A percentile compares a stretch with the other conserved stretches of the same genome.
Conservation (phyloP, 768 basidiomycete species). For the Cyclocybe cylindracea region DNA sequence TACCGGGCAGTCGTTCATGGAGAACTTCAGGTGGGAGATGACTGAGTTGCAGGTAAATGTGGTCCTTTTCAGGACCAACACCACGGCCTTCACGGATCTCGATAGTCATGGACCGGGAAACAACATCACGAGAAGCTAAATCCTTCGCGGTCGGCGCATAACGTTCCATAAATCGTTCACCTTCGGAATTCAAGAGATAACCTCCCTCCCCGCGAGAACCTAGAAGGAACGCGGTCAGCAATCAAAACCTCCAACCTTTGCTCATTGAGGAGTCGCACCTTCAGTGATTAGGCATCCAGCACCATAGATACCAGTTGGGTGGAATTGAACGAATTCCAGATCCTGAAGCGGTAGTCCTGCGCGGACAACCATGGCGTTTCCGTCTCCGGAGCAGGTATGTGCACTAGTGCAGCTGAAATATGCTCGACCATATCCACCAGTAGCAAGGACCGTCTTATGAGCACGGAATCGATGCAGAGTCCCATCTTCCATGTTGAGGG, state of each 20-base stretch:
- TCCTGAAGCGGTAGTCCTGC: slow-evolving; percentile 97
- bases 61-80: slow-evolving; percentile 98
- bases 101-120: slow-evolving; percentile 98
- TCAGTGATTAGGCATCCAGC: slow-evolving; percentile 99
- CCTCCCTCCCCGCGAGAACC: slow-evolving; percentile 99
- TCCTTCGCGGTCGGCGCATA: slow-evolving; percentile 99
- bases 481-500: slow-evolving; percentile 99
- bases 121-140: slow-evolving; percentile 98
- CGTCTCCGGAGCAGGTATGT: slow-evolving; percentile 98
- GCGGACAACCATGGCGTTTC: slow-evolving; percentile 97
- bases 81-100: slow-evolving; percentile 99
- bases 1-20: slow-evolving; percentile 96
- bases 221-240: slow-evolving; percentile 25
- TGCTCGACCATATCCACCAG: slow-evolving; percentile 96
- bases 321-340: slow-evolving; percentile 99
- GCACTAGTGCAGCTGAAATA: slow-evolving; percentile 99
- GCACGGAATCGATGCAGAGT: slow-evolving; percentile 98
- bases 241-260: not conserved
- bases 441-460: slow-evolving; percentile 98
- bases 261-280: slow-evolving; percentile 49
- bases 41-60: slow-evolving; percentile 94
- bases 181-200: slow-evolving; percentile 96
- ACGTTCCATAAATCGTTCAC: slow-evolving; percentile 99
- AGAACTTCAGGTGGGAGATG: slow-evolving; percentile 96
- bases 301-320: slow-evolving; percentile 99